Base-by-base conservation (phyloP, 2,329 filamentous ascomycete species). In the Cercospora sesami region DNA sequence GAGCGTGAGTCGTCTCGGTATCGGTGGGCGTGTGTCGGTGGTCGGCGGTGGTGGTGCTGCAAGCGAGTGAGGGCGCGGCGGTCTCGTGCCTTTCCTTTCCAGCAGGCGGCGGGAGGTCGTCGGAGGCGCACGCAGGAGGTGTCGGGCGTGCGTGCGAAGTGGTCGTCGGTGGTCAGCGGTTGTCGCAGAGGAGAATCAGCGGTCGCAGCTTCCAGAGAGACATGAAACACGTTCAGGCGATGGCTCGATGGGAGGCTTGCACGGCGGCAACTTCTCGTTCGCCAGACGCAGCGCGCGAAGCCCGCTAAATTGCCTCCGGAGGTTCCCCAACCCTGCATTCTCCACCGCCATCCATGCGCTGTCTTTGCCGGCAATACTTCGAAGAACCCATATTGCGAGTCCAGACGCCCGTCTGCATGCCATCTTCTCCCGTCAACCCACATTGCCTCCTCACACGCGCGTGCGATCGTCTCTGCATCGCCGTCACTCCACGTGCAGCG, bases 31-130 rank as follows among this genome's bases (percentile, higher is more conserved):
- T 18, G 18, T 59, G 23, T 53, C 12, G 30, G 48, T 36, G 26
- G 33, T 48, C 16, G 42, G 42, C 42, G 42, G n/a, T 51, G 18
- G 42, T 51, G 57, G 26, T 60, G 60, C 36, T 63, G 61, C 61
- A 26, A 63, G 61, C 61, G 61, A 55, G 61, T 63, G 42, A 51
- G 45, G 45, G 42, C 45, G 39, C 21, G 31, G 36, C 59, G 36
- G 59, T n/a, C 16, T 36, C 23, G 53, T 18, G 53, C 53, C 30
- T 30, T 53, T 28, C 21, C 48, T 23, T 30, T 30, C 26, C 26
- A 58, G 53, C 14, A 58, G 55, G 28, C 9, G 63, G 26, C 23
- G 63, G 26, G 57, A 28, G 53, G 3, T 16, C 23, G 55, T 60
- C 36, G 26, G 26, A 18, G 42, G n/a, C 42, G 33, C 45, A 51